Evolutionary conservation across 805 yeast genomes (phyloP).

Genomic region (Candida coleopterorum): DNA sequence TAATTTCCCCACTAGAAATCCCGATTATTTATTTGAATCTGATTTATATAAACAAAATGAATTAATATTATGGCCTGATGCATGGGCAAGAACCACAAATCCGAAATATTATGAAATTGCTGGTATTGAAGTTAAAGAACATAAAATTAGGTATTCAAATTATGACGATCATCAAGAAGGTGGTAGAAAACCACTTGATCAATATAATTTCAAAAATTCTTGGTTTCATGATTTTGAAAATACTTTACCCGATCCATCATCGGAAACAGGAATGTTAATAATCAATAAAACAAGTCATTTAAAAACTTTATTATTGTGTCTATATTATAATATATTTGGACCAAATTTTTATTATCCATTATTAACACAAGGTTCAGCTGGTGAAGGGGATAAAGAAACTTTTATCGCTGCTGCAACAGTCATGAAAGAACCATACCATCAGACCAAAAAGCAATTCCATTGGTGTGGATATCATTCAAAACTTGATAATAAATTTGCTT

Average conservation of each 20-base stretch:
- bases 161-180: slow-evolving; percentile 33
- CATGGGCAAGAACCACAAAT: slow-evolving; percentile 64
- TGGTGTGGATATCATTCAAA: slow-evolving; percentile 33
- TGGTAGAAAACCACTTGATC: slow-evolving; percentile 26
- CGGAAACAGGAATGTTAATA: slow-evolving; percentile 68
- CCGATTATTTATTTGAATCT: slow-evolving; percentile 44
- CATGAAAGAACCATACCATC: slow-evolving; percentile 46
- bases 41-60: slow-evolving; percentile 43
- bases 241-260: slow-evolving; percentile 60
- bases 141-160: slow-evolving; percentile 28
- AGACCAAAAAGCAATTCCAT: slow-evolving; percentile 40
- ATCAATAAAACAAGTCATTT: slow-evolving; percentile 57
- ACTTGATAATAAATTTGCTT: slow-evolving; percentile 21
- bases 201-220: slow-evolving; percentile 26
- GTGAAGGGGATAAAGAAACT: slow-evolving; percentile 80
- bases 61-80: slow-evolving; percentile 63
- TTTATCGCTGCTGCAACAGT: slow-evolving; percentile 65
- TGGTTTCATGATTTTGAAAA: slow-evolving; percentile 59
- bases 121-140: slow-evolving; percentile 26
- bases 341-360: slow-evolving; percentile 64
- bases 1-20: slow-evolving; percentile 39
- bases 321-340: slow-evolving; percentile 63
- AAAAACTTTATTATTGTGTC: slow-evolving; percentile 51
- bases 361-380: slow-evolving; percentile 68
- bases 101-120: slow-evolving; percentile 46